Evolutionary conservation across 495 filamentous ascomycete species (phyloP).

Genomic region (Venustampulla echinocandica): DNA sequence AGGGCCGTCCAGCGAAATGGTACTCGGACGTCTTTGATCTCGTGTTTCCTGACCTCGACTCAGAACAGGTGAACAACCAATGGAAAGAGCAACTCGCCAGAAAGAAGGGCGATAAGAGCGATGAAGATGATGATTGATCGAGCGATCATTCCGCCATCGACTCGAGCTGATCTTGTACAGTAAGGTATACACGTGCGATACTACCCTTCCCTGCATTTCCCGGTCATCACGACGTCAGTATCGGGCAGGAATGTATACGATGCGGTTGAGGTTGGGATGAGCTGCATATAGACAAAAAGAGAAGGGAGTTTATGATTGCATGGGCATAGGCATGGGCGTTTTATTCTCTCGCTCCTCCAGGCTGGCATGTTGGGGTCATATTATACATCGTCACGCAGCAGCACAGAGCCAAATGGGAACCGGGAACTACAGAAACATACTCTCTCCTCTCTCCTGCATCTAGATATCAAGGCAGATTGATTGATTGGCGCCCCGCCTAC

Average conservation of each 20-base stretch:
- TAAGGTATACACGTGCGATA: too few relatives aligned
- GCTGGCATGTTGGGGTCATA: too few relatives aligned
- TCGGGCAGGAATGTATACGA: too few relatives aligned
- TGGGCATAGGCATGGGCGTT: too few relatives aligned
- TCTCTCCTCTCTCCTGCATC: not conserved
- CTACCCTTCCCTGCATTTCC: too few relatives aligned
- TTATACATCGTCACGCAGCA: not conserved
- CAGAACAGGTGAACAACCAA: conserved; percentile 55
- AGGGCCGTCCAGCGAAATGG: conserved; percentile 84
- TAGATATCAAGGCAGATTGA: not conserved
- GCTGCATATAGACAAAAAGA: too few relatives aligned
- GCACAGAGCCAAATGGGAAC: not conserved
- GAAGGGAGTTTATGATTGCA: too few relatives aligned
- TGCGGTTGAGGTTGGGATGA: too few relatives aligned
- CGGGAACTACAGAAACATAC: not conserved
- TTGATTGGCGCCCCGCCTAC: not conserved
- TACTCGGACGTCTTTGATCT: conserved; percentile 90
- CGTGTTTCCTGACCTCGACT: conserved; percentile 78
- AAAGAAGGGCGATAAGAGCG: conserved; percentile 37
- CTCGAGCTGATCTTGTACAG: too few relatives aligned
- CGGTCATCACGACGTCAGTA: too few relatives aligned
- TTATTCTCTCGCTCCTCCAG: too few relatives aligned
- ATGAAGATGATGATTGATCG: conserved; percentile 29
- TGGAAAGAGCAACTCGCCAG: conserved; percentile 67
- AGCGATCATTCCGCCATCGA: conserved; percentile 2